Base-by-base conservation (phyloP, 2,329 filamentous ascomycete genomes). In the Rhynchosporium secalis region DNA sequence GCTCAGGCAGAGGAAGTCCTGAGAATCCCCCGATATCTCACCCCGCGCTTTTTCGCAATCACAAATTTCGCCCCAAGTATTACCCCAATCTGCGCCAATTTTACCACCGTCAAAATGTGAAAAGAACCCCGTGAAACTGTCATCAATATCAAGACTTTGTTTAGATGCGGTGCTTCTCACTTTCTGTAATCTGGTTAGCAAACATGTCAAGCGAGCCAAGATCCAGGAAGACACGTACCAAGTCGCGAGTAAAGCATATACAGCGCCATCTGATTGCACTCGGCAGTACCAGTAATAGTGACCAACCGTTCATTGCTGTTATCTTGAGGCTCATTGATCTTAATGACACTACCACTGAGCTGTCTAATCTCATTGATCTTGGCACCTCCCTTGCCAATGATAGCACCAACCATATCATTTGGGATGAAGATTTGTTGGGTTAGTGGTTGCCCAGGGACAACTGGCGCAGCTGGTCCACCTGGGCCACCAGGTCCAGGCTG, bases 321-420 rank as follows among this genome's bases (percentile, higher is more conserved):
- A 77, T 98, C 95, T 76, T 97, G 95, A 1, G 95, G 95, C 76
- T 99, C 95, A 75, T 99, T 98, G 82, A 99, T 99, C 82, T 99
- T 99, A 77, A 99, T 98, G 52, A 99, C 93, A 78, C 94, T 98
- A 70, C 94, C 95, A 76, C 91, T 96, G 71, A 99, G 87, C 76
- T 97, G 92, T 70, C 95, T 88, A 69, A 99, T 99, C 78, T 99
- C 95, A 75, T 99, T 99, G 83, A 99, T 99, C 85, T 99, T 99
- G 61, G 92, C 91, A 68, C 95, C 95, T 65, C 95, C 95, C 80
- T 99, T 99, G 73, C 95, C 95, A 71, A 99, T 99, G 72, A 99
- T 99, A 61, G 95, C 95, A 66, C 95, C 95, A 59, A 99, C 95
- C 95, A 99, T 98, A 74, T 99, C 95, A 75, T 99, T 99, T 62